Evolutionary conservation across 495 filamentous ascomycete genomes (phyloP), one percentile per base, ranked within the genome.

Genomic region (Penicillium cosmopolitanum): DNA sequence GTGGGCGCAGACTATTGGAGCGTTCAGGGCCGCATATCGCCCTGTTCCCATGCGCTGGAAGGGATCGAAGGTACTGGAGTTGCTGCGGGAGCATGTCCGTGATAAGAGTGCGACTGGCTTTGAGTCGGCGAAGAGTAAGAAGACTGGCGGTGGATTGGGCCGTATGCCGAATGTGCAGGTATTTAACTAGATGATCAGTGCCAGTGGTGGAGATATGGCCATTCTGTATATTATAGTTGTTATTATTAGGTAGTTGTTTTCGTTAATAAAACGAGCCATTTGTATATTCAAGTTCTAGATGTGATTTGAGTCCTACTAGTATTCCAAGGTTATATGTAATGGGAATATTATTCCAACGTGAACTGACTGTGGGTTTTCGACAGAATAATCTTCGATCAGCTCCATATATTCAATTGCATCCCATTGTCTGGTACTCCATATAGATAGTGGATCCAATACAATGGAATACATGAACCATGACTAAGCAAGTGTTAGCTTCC

Each of bases 1-100:
- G 80, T 98, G 95, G 95, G 91, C 89, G 61, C 95, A 98, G 83
- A 98, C 95, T 0, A 82, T 97, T 12, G 95, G 95, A 11, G 90
- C 92, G 2, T 97, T 95, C 72, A 93, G 90, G 82, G 93, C 95
- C 15, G 92, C 93, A 21, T 97, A 98, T 70, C 78, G 95, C 16
- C 93, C 94, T 13, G 93, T 97, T 54, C 95, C 95, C 28, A 66
- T 73, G 51, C 82, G 95, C 60, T 98, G 95, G 95, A 84, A 80
- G 63, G 86, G 86, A 16, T 93, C 89, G 55, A 86, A 93, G 77
- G 86, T 97, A 42, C 68, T 98, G 71, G 64, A 63, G 33, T 75
- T 95, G 80, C 63, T 98, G 67, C 80, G 93, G 73, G 76, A 82
- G 66, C 95, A 99, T 77, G 95, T 99, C 19, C 73, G 76, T 28